A percentile compares a stretch with the other conserved stretches of the same genome.
phyloP scores from a whole-genome alignment of 805 yeast species.

The Brettanomyces bruxellensis region DNA sequence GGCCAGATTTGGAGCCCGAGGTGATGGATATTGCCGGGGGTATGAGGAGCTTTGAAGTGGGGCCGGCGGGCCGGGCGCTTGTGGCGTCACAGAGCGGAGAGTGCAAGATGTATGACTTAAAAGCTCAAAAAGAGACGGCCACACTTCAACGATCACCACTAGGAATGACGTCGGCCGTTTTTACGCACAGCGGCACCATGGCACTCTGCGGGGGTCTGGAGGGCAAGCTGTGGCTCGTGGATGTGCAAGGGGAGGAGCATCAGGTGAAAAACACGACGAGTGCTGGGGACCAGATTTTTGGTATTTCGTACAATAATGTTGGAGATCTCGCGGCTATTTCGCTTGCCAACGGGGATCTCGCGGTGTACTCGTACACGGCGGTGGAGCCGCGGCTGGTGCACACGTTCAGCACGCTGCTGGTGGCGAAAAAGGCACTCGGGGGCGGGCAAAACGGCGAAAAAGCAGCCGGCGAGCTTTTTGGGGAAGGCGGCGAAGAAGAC shows the following conservation, averaged over 20 bases:
- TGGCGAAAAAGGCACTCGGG: conserved; percentile 10
- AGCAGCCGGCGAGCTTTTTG: conserved; percentile 22
- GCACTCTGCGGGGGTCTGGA: conserved; percentile 62
- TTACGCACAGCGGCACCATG: conserved; percentile 54
- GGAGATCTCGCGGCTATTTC: conserved; percentile 52
- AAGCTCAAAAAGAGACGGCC: conserved; percentile 14
- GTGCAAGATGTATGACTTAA: conserved; percentile 31
- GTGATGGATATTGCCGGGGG: conserved; percentile 43
- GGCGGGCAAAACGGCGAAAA: conserved; percentile 19
- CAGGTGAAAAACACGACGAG: conserved; percentile 24
- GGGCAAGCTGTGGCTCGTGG: conserved; percentile 39
- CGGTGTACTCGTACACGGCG: conserved; percentile 45
- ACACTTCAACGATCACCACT: conserved; percentile 34
- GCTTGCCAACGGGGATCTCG: conserved; percentile 49
- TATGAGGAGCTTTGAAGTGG: conserved; percentile 32
- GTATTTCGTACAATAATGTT: conserved; percentile 45
- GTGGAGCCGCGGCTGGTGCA: conserved; percentile 45
- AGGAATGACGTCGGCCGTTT: conserved; percentile 42
- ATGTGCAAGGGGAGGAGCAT: conserved; percentile 23
- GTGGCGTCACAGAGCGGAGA: conserved; percentile 30
- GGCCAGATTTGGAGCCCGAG: conserved; percentile 52
- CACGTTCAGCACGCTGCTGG: conserved; percentile 32
- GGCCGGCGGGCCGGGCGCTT: conserved; percentile 8
- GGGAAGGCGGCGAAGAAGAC: conserved; percentile 29
- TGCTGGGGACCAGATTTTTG: conserved; percentile 47